A percentile compares a stretch with the other conserved stretches of the same genome.
Evolutionary conservation across 805 yeast genomes (phyloP).

Genomic region (Hanseniaspora lachancei): DNA sequence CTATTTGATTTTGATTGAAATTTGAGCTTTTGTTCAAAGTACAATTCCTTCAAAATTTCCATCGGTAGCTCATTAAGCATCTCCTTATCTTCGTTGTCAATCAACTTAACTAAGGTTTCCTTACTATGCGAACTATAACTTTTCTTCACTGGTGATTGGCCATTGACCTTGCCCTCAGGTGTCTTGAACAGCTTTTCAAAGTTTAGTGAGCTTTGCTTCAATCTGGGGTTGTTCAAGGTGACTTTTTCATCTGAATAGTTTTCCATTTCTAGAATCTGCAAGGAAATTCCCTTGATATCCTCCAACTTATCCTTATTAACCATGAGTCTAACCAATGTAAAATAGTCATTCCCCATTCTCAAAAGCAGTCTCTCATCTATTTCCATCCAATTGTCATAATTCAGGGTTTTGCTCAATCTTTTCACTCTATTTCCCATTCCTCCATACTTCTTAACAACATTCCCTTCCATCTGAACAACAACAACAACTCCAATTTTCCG

Average conservation of each 20-base stretch:
- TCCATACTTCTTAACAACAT: slow-evolving; percentile 1
- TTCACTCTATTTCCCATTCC: slow-evolving; percentile 10
- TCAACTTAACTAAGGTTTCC: slow-evolving; percentile 7
- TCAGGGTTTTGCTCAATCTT: background rate
- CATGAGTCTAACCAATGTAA: background rate
- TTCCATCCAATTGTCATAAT: slow-evolving; percentile 1
- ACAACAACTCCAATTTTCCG: slow-evolving; percentile 5
- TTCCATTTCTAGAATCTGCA: background rate
- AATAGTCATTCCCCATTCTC: slow-evolving; percentile 5
- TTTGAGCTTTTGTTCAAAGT: slow-evolving; percentile 32
- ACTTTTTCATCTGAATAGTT: background rate
- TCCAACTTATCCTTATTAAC: background rate
- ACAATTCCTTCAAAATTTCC: slow-evolving; percentile 52
- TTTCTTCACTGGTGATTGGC: slow-evolving; percentile 19
- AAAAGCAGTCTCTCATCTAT: background rate
- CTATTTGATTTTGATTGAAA: background rate
- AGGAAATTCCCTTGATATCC: slow-evolving; percentile 7
- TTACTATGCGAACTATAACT: slow-evolving; percentile 18
- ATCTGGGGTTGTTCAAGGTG: slow-evolving; percentile 8
- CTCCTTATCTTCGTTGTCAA: slow-evolving; percentile 37
- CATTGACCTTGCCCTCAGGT: slow-evolving; percentile 14
- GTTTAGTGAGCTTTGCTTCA: background rate
- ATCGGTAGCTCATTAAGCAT: slow-evolving; percentile 54
- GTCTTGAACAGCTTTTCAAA: background rate
- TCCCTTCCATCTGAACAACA: background rate